Conservation (phyloP, 306 rosid species). For the Quillaja saponaria region DNA sequence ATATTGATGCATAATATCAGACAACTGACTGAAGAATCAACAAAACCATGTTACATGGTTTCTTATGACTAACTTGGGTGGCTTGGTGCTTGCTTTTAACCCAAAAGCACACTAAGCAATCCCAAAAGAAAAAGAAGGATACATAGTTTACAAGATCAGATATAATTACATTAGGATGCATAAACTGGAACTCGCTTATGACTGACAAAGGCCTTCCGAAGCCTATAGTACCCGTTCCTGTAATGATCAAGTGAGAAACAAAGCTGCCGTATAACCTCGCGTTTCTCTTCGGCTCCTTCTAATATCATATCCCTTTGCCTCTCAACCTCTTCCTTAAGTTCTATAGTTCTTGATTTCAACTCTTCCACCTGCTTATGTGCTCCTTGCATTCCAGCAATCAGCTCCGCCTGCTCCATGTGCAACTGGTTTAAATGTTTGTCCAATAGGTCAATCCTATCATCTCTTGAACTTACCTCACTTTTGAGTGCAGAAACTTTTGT, state of each 20-base stretch:
- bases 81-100: constrained; percentile 9
- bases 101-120: constrained; percentile 18
- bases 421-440: constrained; percentile 51
- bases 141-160: constrained; percentile 5
- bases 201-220: constrained; percentile 53
- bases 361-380: constrained; percentile 46
- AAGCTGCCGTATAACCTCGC: constrained; percentile 90
- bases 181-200: constrained; percentile 62
- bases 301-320: constrained; percentile 54
- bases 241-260: constrained; percentile 89
- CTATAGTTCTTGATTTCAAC: constrained; percentile 46
- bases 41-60: no score
- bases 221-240: constrained; percentile 58
- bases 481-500: constrained; percentile 41
- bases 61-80: no score
- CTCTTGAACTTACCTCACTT: constrained; percentile 45
- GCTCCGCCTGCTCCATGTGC: constrained; percentile 50
- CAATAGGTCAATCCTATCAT: constrained; percentile 41
- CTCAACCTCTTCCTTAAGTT: constrained; percentile 67
- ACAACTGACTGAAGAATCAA: no score
- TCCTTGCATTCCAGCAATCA: constrained; percentile 51
- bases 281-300: constrained; percentile 84
- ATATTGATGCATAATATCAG: no score
- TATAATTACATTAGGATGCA: constrained; percentile 41
- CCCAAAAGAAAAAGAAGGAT: constrained; percentile 4